Evolutionary conservation across 108 stramenopile species (phyloP).

Genomic region (Cylindrotheca closterium): DNA sequence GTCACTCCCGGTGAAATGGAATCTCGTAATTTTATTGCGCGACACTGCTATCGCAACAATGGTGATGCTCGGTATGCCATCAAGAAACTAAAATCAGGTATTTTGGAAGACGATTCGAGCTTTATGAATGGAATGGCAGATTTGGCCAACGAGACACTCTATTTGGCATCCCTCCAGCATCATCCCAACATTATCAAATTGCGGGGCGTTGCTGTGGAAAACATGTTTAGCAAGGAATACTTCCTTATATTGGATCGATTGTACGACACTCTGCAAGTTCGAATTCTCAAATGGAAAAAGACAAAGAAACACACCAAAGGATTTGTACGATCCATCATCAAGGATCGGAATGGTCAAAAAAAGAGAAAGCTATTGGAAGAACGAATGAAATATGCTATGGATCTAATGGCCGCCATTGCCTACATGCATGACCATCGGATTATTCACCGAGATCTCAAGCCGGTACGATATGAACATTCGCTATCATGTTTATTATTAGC

Average conservation of each 20-base stretch:
- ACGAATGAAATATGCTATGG: constrained; percentile 27
- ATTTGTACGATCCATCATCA: constrained; percentile 30
- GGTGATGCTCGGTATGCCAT: constrained; percentile 29
- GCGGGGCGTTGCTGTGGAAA: constrained; percentile 11
- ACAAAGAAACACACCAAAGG: constrained; percentile 15
- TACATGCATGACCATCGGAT: constrained; percentile 24
- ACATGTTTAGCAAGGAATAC: constrained; percentile 23
- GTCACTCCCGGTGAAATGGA: constrained; percentile 60
- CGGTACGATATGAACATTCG: no score
- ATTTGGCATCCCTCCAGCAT: constrained; percentile 19
- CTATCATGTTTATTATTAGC: no score
- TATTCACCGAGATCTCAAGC: constrained; percentile 27
- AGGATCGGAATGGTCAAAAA: constrained; percentile 32
- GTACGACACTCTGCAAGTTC: constrained; percentile 39
- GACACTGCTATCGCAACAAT: constrained; percentile 27
- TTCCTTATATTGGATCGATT: constrained; percentile 76
- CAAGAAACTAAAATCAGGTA: constrained; percentile 19
- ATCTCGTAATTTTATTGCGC: constrained; percentile 38
- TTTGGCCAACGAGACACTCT: constrained; percentile 20
- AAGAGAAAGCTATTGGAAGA: constrained; percentile 23
- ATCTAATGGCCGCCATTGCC: constrained; percentile 26
- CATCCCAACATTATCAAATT: constrained; percentile 43
- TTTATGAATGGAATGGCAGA: constrained; percentile 23
- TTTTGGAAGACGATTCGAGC: constrained; percentile 6
- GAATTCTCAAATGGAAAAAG: constrained; percentile 37